Evolutionary conservation across 352 stramenopile genomes (phyloP).

Genomic region (Elongisporangium anandrum): DNA sequence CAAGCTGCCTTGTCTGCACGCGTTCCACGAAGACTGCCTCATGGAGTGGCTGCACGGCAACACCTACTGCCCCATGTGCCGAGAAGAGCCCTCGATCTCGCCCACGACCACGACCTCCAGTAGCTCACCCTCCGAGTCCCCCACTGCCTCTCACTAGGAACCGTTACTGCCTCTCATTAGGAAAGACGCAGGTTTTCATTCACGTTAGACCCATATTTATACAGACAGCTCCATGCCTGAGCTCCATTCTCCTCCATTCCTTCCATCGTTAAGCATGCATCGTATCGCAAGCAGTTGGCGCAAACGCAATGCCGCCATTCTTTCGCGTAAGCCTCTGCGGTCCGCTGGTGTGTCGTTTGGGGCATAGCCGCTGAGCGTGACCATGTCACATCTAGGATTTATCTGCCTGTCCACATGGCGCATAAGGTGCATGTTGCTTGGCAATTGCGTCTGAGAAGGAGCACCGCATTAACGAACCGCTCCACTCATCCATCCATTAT

Average conservation of each 20-base stretch:
- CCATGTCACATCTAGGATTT: not conserved
- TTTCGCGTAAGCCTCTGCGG: not conserved
- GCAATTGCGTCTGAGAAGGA: not conserved
- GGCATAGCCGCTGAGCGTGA: not conserved
- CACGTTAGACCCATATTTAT: not conserved
- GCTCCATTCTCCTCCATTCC: not conserved
- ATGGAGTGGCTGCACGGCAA: slow-evolving; percentile 84
- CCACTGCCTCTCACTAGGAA: not conserved
- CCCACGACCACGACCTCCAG: not conserved
- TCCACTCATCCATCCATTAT: not conserved
- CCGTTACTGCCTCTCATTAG: not conserved
- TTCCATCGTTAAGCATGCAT: not conserved
- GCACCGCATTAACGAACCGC: not conserved
- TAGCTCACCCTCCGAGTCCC: not conserved
- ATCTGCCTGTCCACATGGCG: not conserved
- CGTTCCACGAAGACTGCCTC: slow-evolving; percentile 84
- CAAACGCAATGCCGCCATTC: not conserved
- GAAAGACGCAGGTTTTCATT: not conserved
- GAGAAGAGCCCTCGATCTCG: slow-evolving; percentile 50
- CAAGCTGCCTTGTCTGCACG: slow-evolving; percentile 77
- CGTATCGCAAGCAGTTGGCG: not conserved
- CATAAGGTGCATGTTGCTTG: not conserved
- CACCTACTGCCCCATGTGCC: slow-evolving; percentile 82
- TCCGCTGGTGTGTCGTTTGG: not conserved
- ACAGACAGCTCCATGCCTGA: not conserved